phyloP scores from a whole-genome alignment of 257 asterid species.

The Solanum okadae region DNA sequence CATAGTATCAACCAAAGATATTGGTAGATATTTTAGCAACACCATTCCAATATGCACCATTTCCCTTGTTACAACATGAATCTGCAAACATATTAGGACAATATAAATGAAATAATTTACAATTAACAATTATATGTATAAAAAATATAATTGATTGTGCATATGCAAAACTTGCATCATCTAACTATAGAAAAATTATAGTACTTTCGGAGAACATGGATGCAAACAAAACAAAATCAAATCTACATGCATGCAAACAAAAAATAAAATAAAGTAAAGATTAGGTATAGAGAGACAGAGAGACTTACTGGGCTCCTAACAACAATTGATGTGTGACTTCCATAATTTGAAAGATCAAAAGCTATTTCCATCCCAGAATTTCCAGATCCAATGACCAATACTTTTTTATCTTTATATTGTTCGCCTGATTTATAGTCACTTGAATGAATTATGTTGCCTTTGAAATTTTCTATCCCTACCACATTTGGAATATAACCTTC shows the following conservation, averaged over 20 bases:
- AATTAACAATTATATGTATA: too few species aligned
- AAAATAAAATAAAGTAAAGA: too few species aligned
- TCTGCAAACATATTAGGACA: conserved; percentile 8
- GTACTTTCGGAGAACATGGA: neutral
- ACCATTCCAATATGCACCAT: conserved; percentile 38
- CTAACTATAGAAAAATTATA: too few species aligned
- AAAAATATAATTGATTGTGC: neutral
- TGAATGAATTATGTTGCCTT: conserved; percentile 35
- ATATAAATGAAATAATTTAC: neutral
- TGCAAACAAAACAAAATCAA: neutral
- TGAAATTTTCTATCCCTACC: conserved; percentile 21
- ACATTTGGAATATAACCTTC: conserved; percentile 25
- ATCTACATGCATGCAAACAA: neutral
- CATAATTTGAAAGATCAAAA: conserved; percentile 34
- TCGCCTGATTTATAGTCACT: conserved; percentile 17
- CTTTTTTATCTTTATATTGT: conserved; percentile 7
- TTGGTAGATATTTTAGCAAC: conserved; percentile 11
- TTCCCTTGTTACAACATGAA: conserved; percentile 28
- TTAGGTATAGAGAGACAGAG: neutral
- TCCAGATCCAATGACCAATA: conserved; percentile 53
- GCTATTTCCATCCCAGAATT: conserved; percentile 76
- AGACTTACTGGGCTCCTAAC: conserved; percentile 27
- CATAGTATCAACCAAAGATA: conserved; percentile 16
- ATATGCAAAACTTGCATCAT: neutral
- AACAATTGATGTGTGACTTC: conserved; percentile 31